phyloP scores from a whole-genome alignment of 2,329 filamentous ascomycete species.

The Kalmusia sp. region DNA sequence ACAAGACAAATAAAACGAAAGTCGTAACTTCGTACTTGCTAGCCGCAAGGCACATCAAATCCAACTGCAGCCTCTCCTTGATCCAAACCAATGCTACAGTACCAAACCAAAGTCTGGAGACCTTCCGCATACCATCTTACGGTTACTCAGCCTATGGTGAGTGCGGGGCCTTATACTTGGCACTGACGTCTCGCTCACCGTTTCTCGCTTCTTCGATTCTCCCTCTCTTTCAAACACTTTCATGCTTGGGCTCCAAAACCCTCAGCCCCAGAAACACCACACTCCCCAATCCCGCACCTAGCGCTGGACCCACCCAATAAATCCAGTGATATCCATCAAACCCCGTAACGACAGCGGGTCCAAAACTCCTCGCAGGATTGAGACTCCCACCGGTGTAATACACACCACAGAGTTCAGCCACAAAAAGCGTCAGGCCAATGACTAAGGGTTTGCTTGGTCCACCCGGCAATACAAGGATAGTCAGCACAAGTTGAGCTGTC shows the following conservation, averaged over 20 bases:
- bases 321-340: conserved; percentile 7
- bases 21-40: background rate
- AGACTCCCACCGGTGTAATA: conserved; percentile 53
- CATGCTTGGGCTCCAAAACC: background rate
- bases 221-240: no score
- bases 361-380: conserved; percentile 54
- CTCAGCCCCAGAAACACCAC: conserved; percentile 1
- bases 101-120: no score
- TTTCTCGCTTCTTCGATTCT: background rate
- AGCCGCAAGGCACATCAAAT: no score
- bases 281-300: background rate
- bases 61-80: background rate
- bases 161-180: no score
- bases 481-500: conserved; percentile 42
- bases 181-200: background rate
- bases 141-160: no score
- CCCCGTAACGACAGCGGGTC: conserved; percentile 46
- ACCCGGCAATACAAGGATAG: conserved; percentile 62
- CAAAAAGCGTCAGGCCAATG: conserved; percentile 73
- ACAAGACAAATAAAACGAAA: no score
- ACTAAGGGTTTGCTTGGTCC: conserved; percentile 59
- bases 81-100: no score
- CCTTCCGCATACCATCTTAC: no score
- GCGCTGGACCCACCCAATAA: conserved; percentile 1
- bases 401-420: conserved; percentile 54